A percentile compares a stretch with the other conserved stretches of the same genome.
phyloP scores from a whole-genome alignment of 345 rosid species.

The Gossypium thurberi region DNA sequence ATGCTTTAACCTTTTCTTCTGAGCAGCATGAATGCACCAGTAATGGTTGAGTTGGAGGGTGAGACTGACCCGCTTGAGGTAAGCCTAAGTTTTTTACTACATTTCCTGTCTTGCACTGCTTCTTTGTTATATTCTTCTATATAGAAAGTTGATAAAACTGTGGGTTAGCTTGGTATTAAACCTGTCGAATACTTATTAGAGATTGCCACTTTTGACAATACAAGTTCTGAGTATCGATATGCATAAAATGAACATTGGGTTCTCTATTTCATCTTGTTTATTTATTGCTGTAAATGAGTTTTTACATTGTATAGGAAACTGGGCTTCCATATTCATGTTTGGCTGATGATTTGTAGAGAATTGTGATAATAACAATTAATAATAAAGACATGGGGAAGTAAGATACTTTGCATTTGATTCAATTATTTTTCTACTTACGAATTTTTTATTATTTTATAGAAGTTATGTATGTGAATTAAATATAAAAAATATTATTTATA shows the following conservation, averaged over 20 bases:
- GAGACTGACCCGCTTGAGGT: slow-evolving; percentile 92
- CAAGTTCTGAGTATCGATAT: neutral
- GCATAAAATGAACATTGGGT: neutral
- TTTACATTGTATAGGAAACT: neutral
- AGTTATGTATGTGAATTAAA: too few species aligned
- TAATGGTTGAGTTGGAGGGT: slow-evolving; percentile 87
- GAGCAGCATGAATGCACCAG: slow-evolving; percentile 91
- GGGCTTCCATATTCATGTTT: neutral
- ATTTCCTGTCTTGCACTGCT: neutral
- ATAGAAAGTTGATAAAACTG: neutral
- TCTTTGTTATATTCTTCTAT: neutral
- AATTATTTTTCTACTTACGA: too few species aligned
- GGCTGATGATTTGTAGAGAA: neutral
- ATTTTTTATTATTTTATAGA: too few species aligned
- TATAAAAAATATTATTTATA: too few species aligned
- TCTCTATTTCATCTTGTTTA: neutral
- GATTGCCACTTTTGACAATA: neutral
- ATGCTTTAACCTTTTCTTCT: neutral
- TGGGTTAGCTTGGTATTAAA: neutral
- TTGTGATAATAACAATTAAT: neutral
- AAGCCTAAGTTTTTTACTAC: neutral
- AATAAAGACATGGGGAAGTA: too few species aligned
- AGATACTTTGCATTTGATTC: too few species aligned
- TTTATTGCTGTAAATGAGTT: neutral
- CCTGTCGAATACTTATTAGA: neutral